phyloP scores from a whole-genome alignment of 2,329 filamentous ascomycete species.

The Eutypa lata region DNA sequence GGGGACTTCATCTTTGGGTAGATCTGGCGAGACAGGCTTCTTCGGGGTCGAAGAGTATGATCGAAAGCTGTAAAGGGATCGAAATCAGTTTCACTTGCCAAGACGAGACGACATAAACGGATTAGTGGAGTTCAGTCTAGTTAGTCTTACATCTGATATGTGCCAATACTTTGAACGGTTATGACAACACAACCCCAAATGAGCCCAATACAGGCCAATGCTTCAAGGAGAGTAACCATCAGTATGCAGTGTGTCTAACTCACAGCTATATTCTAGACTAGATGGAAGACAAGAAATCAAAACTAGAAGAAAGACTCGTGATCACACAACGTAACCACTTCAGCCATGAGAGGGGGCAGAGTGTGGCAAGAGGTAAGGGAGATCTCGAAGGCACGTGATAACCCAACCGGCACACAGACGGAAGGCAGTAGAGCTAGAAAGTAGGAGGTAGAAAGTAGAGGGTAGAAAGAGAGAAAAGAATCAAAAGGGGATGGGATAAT shows the following conservation, averaged over 20 bases:
- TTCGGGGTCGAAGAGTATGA: slow-evolving; percentile 48
- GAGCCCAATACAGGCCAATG: slow-evolving; percentile 45
- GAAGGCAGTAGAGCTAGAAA: too few species aligned
- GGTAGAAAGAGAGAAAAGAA: too few species aligned
- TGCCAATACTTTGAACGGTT: slow-evolving; percentile 54
- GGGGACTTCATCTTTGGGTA: slow-evolving; percentile 58
- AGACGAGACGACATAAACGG: too few species aligned
- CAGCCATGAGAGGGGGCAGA: too few species aligned
- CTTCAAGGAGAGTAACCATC: slow-evolving; percentile 23
- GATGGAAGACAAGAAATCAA: neutral
- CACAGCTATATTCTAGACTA: neutral
- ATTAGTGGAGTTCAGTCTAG: too few species aligned
- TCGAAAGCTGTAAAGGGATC: slow-evolving; percentile 40
- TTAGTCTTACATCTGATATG: slow-evolving; percentile 49
- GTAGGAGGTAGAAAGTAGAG: too few species aligned
- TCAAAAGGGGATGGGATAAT: too few species aligned
- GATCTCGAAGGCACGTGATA: too few species aligned
- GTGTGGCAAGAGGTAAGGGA: too few species aligned
- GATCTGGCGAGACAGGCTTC: slow-evolving; percentile 48
- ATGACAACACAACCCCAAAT: slow-evolving; percentile 52
- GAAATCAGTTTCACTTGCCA: too few species aligned
- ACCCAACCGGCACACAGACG: too few species aligned
- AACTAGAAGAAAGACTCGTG: slow-evolving; percentile 2
- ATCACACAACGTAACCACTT: neutral
- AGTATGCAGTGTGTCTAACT: slow-evolving; percentile 10